Base-by-base conservation (phyloP, 2,329 filamentous ascomycete genomes). In the Daldinia eschscholtzii region DNA sequence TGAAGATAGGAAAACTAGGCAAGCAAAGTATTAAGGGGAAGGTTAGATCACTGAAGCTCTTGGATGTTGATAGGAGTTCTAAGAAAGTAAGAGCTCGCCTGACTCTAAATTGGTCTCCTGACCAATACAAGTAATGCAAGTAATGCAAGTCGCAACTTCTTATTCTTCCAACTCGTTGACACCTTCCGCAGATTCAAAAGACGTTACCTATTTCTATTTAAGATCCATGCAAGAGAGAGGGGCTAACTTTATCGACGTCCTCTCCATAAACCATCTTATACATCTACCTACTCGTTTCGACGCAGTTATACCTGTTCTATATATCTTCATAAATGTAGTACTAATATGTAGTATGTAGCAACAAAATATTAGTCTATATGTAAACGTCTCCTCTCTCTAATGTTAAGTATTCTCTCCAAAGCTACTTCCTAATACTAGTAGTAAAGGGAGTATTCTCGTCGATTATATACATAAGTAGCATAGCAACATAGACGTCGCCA, bases 11-110 rank as follows among this genome's bases (percentile, higher is more conserved):
- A 26, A 4, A 48, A 26, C 20, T 7, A 48, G 18, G 18, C 52
- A 48, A 39, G 57, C 37, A 57, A 44, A 52, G n/a, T 52, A 33
- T 33, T 33, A 3, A 33, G 28, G 15, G 26, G 26, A 52, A 52
- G 7, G 46, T 33, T 15, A 30, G 26, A 33, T 50, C 15, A 52
- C 3, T 10, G 13, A 13, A 50, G 7, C 10, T 12, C 13, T 48
- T 50, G 10, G 13, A 50, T 50, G 5, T 10, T 50, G 46, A 30
- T 26, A 26, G 44, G 15, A 28, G 26, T 28, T n/a, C 1, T n/a
- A 12, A 52, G 6, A n/a, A 52, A 23, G 23, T 30, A 50, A 33
- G 46, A 33, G 46, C 26, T 18, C 15, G 28, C 33, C 26, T 52
- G 28, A 52, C 28, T 35, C 33, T 9, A 6, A 35, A 6, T 23